Base-by-base conservation (phyloP, 2,329 filamentous ascomycete genomes). In the Gnomoniopsis sp. region DNA sequence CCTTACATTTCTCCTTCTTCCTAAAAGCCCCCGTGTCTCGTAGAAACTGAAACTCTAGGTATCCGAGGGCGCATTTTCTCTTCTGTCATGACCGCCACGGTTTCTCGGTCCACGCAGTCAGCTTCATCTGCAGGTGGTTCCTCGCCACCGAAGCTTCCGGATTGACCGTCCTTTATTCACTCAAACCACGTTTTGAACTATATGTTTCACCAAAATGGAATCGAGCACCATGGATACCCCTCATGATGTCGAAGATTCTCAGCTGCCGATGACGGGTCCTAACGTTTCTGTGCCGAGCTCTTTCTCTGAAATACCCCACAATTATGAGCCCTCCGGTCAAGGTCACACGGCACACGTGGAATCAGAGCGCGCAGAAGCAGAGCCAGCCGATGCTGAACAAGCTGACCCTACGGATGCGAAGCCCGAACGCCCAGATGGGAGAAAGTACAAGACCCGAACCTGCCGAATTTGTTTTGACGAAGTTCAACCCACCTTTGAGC, bases 391-490 rank as follows among this genome's bases (percentile, higher is more conserved):
- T 17, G 14, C 53, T 4, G 38, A 43, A 17, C 38, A 43, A 17
- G 7, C 59, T 30, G 56, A 66, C 8, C 34, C n/a, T n/a, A n/a
- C n/a, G n/a, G 58, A 63, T 63, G 50, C 60, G 63, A 58, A 56
- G 62, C 22, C 67, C 61, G 44, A 66, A 62, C 47, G 66, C 67
- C 48, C 64, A 22, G 43, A 46, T 12, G 6, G 66, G 55, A 71
- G 69, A 52, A 82, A 84, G 62, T 93, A 90, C 71, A 83, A 84
- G 41, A 82, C 89, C 26, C 83, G 91, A 64, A 89, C 86, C 62
- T 98, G 93, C 74, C 88, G 93, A 59, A 97, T 98, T 64, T 98
- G 93, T 71, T 79, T 96, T 44, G 93, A 97, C 49, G 78, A 77
- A 1, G 80, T 82, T 60, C 69, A 80, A 17, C 79, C 83, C 3